Conservation (phyloP, 805 yeast species). For the Saccharomycopsis microspora region DNA sequence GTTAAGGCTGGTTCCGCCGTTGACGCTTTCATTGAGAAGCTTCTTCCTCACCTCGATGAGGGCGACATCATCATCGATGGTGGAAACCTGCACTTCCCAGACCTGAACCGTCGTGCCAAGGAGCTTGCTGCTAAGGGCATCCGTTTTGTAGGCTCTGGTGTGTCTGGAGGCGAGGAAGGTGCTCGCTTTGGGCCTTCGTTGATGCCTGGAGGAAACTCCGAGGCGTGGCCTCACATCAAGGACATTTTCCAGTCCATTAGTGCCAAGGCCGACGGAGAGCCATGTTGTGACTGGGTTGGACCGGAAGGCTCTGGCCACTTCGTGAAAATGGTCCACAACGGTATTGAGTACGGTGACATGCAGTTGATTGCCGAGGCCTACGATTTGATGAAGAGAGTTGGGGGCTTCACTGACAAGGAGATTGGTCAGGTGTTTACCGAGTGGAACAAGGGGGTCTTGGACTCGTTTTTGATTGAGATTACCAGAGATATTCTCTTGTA, state of each 20-base stretch:
- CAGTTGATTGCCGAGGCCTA: slow-evolving; percentile 97
- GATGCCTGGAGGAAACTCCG: slow-evolving; percentile 98
- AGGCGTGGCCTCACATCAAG: slow-evolving; percentile 98
- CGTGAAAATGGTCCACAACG: slow-evolving; percentile 99
- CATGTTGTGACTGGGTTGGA: slow-evolving; percentile 99
- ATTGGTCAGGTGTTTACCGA: slow-evolving; percentile 82
- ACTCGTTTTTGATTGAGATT: slow-evolving; percentile 93
- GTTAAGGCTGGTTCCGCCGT: slow-evolving; percentile 97
- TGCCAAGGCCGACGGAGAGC: slow-evolving; percentile 96
- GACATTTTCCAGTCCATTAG: slow-evolving; percentile 91
- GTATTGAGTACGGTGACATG: slow-evolving; percentile 99
- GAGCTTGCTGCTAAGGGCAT: slow-evolving; percentile 83
- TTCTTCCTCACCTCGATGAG: slow-evolving; percentile 83
- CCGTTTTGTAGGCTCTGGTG: slow-evolving; percentile 96
- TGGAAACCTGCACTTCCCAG: slow-evolving; percentile 99
- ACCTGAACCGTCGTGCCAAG: slow-evolving; percentile 90
- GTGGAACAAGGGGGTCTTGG: slow-evolving; percentile 97
- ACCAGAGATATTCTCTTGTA: slow-evolving; percentile 88
- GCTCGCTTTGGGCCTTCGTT: slow-evolving; percentile 98
- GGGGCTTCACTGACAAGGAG: slow-evolving; percentile 83
- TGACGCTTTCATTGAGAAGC: slow-evolving; percentile 79
- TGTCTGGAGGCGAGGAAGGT: slow-evolving; percentile 99
- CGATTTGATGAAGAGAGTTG: slow-evolving; percentile 89
- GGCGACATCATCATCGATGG: slow-evolving; percentile 99
- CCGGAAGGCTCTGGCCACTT: slow-evolving; percentile 98